Evolutionary conservation across 768 basidiomycete species (phyloP).

Genomic region (Rhodotorula taiwanensis): DNA sequence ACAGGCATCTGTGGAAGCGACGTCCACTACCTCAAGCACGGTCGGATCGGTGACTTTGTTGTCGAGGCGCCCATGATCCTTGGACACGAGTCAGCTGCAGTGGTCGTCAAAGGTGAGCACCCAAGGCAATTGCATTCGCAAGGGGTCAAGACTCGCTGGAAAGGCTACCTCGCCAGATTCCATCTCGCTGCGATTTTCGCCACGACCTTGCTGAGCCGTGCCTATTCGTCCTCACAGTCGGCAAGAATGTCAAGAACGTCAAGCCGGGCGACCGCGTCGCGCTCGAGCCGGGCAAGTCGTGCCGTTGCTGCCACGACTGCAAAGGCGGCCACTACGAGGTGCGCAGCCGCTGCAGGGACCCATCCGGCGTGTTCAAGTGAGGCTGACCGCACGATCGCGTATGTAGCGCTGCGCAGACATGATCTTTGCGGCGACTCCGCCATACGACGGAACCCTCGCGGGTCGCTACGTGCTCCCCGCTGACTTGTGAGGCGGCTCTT

Average conservation of each 20-base stretch:
- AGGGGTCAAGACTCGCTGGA: no score
- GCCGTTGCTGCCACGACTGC: slow-evolving; percentile 62
- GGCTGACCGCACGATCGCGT: slow-evolving; percentile 48
- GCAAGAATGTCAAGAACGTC: slow-evolving; percentile 64
- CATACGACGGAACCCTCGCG: slow-evolving; percentile 75
- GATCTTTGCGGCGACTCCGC: slow-evolving; percentile 68
- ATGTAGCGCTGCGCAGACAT: slow-evolving; percentile 66
- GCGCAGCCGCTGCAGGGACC: not conserved
- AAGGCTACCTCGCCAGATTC: no score
- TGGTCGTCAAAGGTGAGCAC: slow-evolving; percentile 50
- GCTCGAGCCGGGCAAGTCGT: slow-evolving; percentile 65
- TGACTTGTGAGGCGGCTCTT: slow-evolving; percentile 52
- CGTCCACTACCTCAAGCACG: slow-evolving; percentile 73
- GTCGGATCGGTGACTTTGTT: slow-evolving; percentile 65
- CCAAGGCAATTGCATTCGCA: no score
- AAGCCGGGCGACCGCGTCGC: slow-evolving; percentile 81
- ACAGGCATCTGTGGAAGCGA: slow-evolving; percentile 42
- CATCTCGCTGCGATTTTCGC: no score
- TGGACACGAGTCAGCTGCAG: slow-evolving; percentile 62
- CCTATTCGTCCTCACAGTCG: slow-evolving; percentile 51
- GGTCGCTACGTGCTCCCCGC: slow-evolving; percentile 78
- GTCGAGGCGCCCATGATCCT: slow-evolving; percentile 69
- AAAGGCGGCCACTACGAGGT: slow-evolving; percentile 25
- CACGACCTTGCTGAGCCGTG: no score
- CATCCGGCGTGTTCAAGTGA: not conserved